Conservation (phyloP, 805 yeast genomes). For the Limtongia smithiae region DNA sequence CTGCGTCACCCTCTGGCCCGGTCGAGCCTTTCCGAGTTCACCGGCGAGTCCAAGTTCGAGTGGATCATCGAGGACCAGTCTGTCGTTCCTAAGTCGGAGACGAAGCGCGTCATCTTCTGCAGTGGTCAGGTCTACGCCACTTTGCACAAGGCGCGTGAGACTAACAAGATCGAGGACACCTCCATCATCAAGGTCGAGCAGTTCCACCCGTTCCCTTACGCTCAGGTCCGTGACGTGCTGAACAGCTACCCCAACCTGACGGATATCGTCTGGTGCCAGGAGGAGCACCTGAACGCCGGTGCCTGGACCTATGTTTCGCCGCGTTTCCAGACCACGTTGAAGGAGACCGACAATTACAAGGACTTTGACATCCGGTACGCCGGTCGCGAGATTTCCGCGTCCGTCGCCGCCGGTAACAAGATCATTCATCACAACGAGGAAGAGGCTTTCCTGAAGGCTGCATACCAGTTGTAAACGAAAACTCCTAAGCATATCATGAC, state of each 20-base stretch:
- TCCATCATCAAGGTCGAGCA: slow-evolving; percentile 91
- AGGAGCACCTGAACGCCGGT: slow-evolving; percentile 98
- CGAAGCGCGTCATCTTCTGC: slow-evolving; percentile 79
- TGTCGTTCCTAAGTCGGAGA: slow-evolving; percentile 69
- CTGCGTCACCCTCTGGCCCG: slow-evolving; percentile 97
- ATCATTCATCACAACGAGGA: slow-evolving; percentile 84
- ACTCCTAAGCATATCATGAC: neutral
- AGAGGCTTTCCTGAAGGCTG: slow-evolving; percentile 77
- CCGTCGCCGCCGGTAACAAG: slow-evolving; percentile 97
- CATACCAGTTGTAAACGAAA: slow-evolving; percentile 43
- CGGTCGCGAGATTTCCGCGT: slow-evolving; percentile 97
- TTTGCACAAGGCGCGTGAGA: slow-evolving; percentile 80
- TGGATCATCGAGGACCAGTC: slow-evolving; percentile 94
- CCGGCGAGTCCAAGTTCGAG: slow-evolving; percentile 86
- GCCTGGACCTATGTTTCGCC: slow-evolving; percentile 76
- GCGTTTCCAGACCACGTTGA: slow-evolving; percentile 72
- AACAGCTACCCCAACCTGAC: slow-evolving; percentile 74
- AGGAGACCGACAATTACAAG: slow-evolving; percentile 67
- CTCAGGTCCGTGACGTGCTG: slow-evolving; percentile 81
- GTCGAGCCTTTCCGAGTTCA: slow-evolving; percentile 76
- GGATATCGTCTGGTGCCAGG: slow-evolving; percentile 96
- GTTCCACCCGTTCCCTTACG: slow-evolving; percentile 98
- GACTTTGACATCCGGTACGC: slow-evolving; percentile 69
- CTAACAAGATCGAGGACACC: slow-evolving; percentile 71
- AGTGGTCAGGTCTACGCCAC: slow-evolving; percentile 95